Evolutionary conservation across 1,284 basidiomycete species (phyloP).

Genomic region (Marasmius sp.): DNA sequence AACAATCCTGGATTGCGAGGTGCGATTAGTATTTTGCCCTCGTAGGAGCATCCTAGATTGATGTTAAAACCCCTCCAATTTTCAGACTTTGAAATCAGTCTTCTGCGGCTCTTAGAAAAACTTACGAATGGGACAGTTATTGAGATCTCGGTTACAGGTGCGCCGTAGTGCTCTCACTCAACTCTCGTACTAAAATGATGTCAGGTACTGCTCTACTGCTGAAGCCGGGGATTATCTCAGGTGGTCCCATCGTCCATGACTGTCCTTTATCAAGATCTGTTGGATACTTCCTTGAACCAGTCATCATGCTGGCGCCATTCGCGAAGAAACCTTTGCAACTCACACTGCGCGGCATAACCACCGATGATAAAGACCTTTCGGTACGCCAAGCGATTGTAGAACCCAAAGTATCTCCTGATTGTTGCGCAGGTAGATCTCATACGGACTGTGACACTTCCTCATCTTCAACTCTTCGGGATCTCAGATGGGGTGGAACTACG

Average conservation of each 20-base stretch:
- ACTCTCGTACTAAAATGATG: constrained; percentile 6
- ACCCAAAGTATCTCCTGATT: constrained; percentile 9
- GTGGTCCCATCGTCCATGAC: constrained; percentile 83
- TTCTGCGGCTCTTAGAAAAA: constrained; percentile 88
- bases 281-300: constrained; percentile 93
- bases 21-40: constrained; percentile 28
- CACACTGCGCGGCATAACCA: constrained; percentile 88
- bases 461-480: constrained; percentile 88
- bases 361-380: constrained; percentile 85
- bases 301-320: constrained; percentile 91
- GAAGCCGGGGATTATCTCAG: constrained; percentile 90
- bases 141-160: constrained; percentile 95
- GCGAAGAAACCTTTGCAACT: constrained; percentile 86
- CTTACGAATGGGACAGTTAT: constrained; percentile 94
- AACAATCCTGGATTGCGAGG: constrained; percentile 92
- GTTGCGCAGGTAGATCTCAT: constrained; percentile 79
- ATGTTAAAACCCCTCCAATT: neutral
- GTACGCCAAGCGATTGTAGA: constrained; percentile 43
- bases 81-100: constrained; percentile 90
- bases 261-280: constrained; percentile 86
- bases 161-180: constrained; percentile 18
- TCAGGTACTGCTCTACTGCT: constrained; percentile 87
- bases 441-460: constrained; percentile 90
- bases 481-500: constrained; percentile 85
- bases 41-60: constrained; percentile 3